phyloP scores from a whole-genome alignment of 2,329 filamentous ascomycete genomes.

The Chaetoscypha palmicola region DNA sequence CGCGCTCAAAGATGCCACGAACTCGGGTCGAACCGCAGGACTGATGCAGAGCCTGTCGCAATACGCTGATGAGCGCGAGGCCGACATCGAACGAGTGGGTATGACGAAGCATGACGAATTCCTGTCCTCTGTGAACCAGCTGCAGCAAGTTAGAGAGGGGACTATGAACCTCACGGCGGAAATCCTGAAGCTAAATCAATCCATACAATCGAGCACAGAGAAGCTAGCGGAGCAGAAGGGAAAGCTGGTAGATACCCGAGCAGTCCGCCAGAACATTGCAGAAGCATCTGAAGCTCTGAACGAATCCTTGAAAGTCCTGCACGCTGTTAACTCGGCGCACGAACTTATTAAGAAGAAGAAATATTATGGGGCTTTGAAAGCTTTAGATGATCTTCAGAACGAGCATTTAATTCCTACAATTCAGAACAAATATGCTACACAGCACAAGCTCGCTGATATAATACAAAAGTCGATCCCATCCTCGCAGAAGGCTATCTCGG shows the following conservation, averaged over 20 bases:
- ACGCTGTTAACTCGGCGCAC: slow-evolving; percentile 89
- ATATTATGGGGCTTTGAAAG: slow-evolving; percentile 90
- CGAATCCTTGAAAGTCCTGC: slow-evolving; percentile 85
- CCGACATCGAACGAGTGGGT: slow-evolving; percentile 89
- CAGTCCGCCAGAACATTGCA: slow-evolving; percentile 90
- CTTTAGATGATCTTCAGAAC: slow-evolving; percentile 91
- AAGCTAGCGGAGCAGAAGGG: slow-evolving; percentile 92
- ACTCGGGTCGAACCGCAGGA: slow-evolving; percentile 62
- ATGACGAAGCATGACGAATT: slow-evolving; percentile 97
- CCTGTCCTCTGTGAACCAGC: slow-evolving; percentile 83
- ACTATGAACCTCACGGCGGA: slow-evolving; percentile 84
- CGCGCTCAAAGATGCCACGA: slow-evolving; percentile 82
- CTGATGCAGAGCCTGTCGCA: slow-evolving; percentile 72
- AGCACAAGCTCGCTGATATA: slow-evolving; percentile 90
- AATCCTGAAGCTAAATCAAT: slow-evolving; percentile 87
- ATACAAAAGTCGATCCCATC: slow-evolving; percentile 94
- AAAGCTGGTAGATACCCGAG: slow-evolving; percentile 83
- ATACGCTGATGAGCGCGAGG: slow-evolving; percentile 80
- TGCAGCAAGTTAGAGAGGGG: slow-evolving; percentile 86
- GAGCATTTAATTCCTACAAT: slow-evolving; percentile 73
- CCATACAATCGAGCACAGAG: slow-evolving; percentile 91
- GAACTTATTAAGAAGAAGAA: slow-evolving; percentile 88
- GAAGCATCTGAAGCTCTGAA: slow-evolving; percentile 83
- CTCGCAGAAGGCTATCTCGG: slow-evolving; percentile 86
- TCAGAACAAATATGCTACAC: slow-evolving; percentile 79